Base-by-base conservation (phyloP, 495 filamentous ascomycete species). In the Penicillium flavigenum region DNA sequence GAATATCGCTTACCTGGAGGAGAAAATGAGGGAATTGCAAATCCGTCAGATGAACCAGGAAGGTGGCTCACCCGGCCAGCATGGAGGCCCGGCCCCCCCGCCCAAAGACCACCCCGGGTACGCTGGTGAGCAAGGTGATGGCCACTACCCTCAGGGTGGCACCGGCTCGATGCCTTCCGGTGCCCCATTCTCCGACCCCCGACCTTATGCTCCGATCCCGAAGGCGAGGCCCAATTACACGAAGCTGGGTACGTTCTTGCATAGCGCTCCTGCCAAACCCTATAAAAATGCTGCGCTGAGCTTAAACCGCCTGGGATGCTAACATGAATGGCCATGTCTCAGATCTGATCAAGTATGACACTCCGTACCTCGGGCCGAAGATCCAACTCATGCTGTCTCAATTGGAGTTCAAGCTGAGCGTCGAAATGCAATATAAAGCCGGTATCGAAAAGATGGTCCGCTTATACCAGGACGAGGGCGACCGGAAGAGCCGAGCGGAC, bases 291-390 rank as follows among this genome's bases (percentile, higher is more conserved):
- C 11, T 53, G 39, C 34, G 48, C 29, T 24, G 44, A 47, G 31
- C 16, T 55, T 55, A 17, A 31, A 47, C 34, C 10, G 36, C 11
- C 56, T 60, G 59, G 67, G 57, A 55, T 51, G 60, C 57, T 55
- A 54, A 56, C 52, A 31, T 45, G 26, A 34, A 19, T 44, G 27
- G 7, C n/a, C 27, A 24, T 60, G 41, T 62, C 51, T 57, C 65
- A 98, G 94, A 98, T 79, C 81, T 99, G 53, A 98, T 99, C 76
- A 99, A 97, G 85, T 96, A 91, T 77, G 95, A 99, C 70, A 98
- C 93, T 20, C 86, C 86, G 20, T 91, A 96, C 69, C 87, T 99
- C 51, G 94, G 94, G 27, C 95, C 95, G 34, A 91, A 95, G 56
- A 99, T 99, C 67, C 95, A 98, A 77, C 87, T 97, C 61, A 99